These are phyloP conservation scores for Cercospora sojina DNA, from an alignment of 2,329 filamentous ascomycete genomes.

Conservation along the genomic window DNA sequence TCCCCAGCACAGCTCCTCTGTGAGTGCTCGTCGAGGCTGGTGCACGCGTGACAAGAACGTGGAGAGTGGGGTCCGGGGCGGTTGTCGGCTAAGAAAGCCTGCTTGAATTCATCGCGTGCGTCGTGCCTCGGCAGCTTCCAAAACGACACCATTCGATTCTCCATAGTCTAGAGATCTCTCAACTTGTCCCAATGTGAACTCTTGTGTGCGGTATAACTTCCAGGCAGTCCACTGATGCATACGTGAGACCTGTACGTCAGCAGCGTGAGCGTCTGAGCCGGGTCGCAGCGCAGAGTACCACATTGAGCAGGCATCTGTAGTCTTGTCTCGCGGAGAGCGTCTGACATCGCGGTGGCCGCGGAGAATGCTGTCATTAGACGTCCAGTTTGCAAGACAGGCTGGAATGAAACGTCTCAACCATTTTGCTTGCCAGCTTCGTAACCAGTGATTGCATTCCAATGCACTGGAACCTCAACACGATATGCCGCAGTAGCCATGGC, in stretches of 20 bases:
- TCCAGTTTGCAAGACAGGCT: background rate
- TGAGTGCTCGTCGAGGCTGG: background rate
- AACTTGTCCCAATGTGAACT: background rate
- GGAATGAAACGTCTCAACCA: conserved; percentile 2
- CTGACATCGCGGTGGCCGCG: background rate
- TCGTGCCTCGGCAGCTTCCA: conserved; percentile 4
- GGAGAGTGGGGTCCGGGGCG: conserved; percentile 7
- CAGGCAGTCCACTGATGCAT: background rate
- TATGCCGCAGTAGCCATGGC: background rate
- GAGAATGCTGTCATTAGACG: background rate
- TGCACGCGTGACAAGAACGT: conserved; percentile 2
- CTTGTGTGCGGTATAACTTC: background rate
- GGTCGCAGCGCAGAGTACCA: background rate
- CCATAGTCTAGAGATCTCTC: background rate
- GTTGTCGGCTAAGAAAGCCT: background rate
- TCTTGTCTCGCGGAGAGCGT: background rate
- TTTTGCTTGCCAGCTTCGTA: background rate
- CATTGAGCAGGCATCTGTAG: background rate
- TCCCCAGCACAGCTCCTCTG: background rate
- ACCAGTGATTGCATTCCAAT: background rate
- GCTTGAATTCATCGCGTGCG: background rate
- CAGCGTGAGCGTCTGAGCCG: background rate
- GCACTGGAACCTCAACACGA: background rate
- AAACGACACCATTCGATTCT: background rate
- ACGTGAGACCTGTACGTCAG: background rate